Evolutionary conservation across 768 basidiomycete species (phyloP).

Genomic region (Tricholoma flavovirens): DNA sequence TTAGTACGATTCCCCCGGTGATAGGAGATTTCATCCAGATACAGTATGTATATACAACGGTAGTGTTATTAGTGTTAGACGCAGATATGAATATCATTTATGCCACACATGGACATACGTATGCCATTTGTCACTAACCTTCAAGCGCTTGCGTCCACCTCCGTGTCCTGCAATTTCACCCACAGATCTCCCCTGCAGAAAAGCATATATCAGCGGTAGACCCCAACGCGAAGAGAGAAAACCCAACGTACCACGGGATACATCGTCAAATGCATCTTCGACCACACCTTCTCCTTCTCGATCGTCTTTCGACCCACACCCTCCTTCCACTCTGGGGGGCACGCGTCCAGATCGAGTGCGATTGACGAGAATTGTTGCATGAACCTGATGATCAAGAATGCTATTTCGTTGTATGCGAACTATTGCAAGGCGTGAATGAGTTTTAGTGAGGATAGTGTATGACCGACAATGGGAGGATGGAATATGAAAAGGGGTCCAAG

Average conservation of each 20-base stretch:
- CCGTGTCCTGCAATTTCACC: slow-evolving; percentile 41
- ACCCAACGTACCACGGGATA: slow-evolving; percentile 35
- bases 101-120: too few relatives aligned
- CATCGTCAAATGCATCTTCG: slow-evolving; percentile 52
- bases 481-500: neutral
- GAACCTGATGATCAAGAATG: slow-evolving; percentile 57
- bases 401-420: slow-evolving; percentile 59
- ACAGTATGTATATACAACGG: too few relatives aligned
- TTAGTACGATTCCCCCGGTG: too few relatives aligned
- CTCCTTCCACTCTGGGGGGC: slow-evolving; percentile 41
- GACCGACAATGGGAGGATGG: neutral
- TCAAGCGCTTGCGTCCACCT: neutral
- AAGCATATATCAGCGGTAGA: neutral
- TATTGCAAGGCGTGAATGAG: slow-evolving; percentile 10
- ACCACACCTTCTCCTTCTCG: slow-evolving; percentile 45
- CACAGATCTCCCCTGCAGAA: slow-evolving; percentile 46
- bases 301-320: slow-evolving; percentile 40
- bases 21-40: too few relatives aligned
- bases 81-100: too few relatives aligned
- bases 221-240: neutral
- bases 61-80: too few relatives aligned
- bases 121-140: too few relatives aligned
- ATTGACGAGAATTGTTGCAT: slow-evolving; percentile 54
- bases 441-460: too few relatives aligned
- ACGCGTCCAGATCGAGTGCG: slow-evolving; percentile 39